Conservation (phyloP, 2,329 filamentous ascomycete species). For the Trichoderma arundinaceum region DNA sequence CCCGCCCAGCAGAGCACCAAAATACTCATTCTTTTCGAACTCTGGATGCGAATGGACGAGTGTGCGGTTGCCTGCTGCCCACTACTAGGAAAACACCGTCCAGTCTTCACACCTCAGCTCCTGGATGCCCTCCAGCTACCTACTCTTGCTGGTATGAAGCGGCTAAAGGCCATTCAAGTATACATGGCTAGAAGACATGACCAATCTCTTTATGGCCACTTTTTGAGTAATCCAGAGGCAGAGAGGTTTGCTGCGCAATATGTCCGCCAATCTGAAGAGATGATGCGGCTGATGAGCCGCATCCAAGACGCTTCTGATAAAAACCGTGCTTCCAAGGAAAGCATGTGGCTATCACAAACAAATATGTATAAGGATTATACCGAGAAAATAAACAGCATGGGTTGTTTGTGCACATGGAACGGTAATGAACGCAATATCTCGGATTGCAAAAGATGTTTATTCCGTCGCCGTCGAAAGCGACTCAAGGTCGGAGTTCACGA, state of each 20-base stretch:
- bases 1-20: constrained; percentile 29
- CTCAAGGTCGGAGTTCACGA: constrained; percentile 36
- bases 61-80: constrained; percentile 44
- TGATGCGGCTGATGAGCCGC: not conserved
- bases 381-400: constrained; percentile 13
- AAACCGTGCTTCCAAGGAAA: constrained; percentile 7
- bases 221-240: not conserved
- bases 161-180: constrained; percentile 47
- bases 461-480: constrained; percentile 29
- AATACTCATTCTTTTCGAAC: constrained; percentile 32
- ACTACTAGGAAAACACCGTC: constrained; percentile 57
- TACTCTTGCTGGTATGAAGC: constrained; percentile 52
- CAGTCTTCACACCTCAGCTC: constrained; percentile 54
- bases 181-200: constrained; percentile 23
- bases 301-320: constrained; percentile 1
- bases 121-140: constrained; percentile 63
- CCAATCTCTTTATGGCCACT: not conserved
- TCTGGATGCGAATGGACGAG: constrained; percentile 34
- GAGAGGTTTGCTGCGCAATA: constrained; percentile 25
- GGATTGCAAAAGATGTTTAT: constrained; percentile 35
- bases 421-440: not conserved
- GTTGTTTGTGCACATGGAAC: constrained; percentile 34
- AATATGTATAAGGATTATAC: constrained; percentile 34
- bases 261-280: not conserved
- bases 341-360: constrained; percentile 4